Evolutionary conservation across 2,329 filamentous ascomycete species (phyloP), one percentile per base, ranked within the genome.

Genomic region (Nigrograna mackinnonii): DNA sequence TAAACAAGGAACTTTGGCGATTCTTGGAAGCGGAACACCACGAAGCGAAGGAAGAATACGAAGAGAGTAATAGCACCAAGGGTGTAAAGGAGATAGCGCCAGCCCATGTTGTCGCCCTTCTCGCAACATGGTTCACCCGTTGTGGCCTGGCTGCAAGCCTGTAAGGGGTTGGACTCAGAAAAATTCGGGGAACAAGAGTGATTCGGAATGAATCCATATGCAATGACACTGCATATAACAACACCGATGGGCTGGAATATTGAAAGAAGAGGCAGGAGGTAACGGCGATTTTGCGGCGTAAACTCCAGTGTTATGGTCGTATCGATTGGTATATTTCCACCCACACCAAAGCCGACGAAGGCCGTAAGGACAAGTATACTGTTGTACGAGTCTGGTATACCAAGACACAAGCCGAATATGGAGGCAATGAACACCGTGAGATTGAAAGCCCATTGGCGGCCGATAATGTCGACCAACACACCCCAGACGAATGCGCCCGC

Each of bases 1-100:
- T 74, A 76, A 6, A 84, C 66, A 5, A 81, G 69, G 50, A 79
- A 84, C 53, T 84, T 84, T 1, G 81, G 81, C 2, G 79, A 82
- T 52, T 84, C 80, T 46, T 73, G 74, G 35, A 84, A 76, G 4
- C 69, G 67, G 51, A 84, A 76, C 26, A 83, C 55, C 1, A 77
- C 73, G 26, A 82, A 70, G 16, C 81, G 77, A 1, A 78, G 54
- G 33, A 83, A 57, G 32, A 80, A 83, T 11, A 75, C 60, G 11
- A 64, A 41, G 1, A 74, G 48, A 0, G 71, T 74, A 30, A 67
- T 60, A 1, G 57, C 59, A 1, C 71, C 71, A 5, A 74, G 57
- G 1, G 66, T 71, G 47, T 67, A 71, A 26, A 73, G 50, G 5
- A 73, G 49, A 47, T 74, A 75, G 26, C 72, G 57, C 71, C 72